Percentiles rank a stretch among this genome's conserved stretches.
Conservation (phyloP, 805 yeast species). For the Tetrapisispora fleetii region DNA sequence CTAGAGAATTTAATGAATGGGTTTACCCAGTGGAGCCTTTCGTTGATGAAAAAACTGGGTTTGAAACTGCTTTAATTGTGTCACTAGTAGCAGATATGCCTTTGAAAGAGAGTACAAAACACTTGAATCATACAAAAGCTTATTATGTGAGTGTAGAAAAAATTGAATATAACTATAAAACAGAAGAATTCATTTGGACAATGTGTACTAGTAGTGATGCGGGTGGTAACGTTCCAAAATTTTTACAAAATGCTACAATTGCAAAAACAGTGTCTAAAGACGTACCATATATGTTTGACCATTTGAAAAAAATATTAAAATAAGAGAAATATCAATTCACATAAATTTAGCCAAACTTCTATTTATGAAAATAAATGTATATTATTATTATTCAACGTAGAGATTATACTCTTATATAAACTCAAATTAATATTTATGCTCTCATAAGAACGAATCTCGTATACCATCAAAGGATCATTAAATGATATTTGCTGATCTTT, state of each 20-base stretch:
- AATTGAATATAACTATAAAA: conserved; percentile 15
- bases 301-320: neutral
- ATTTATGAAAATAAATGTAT: no score
- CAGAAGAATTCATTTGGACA: conserved; percentile 25
- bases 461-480: no score
- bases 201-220: conserved; percentile 34
- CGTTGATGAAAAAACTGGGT: conserved; percentile 7
- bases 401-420: no score
- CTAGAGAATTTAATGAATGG: conserved; percentile 32
- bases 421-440: no score
- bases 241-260: conserved; percentile 33
- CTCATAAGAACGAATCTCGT: no score
- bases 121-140: conserved; percentile 24
- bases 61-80: conserved; percentile 26
- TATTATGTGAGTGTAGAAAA: conserved; percentile 31
- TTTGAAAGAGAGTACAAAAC: conserved; percentile 11
- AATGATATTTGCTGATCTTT: no score
- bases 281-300: conserved; percentile 29
- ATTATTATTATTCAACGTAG: no score
- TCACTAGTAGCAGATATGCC: conserved; percentile 25
- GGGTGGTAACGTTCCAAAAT: conserved; percentile 34
- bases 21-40: conserved; percentile 25
- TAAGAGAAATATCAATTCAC: neutral
- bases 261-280: conserved; percentile 32
- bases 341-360: neutral